phyloP scores from a whole-genome alignment of 2,329 filamentous ascomycete species.

The Colletotrichum sp. region DNA sequence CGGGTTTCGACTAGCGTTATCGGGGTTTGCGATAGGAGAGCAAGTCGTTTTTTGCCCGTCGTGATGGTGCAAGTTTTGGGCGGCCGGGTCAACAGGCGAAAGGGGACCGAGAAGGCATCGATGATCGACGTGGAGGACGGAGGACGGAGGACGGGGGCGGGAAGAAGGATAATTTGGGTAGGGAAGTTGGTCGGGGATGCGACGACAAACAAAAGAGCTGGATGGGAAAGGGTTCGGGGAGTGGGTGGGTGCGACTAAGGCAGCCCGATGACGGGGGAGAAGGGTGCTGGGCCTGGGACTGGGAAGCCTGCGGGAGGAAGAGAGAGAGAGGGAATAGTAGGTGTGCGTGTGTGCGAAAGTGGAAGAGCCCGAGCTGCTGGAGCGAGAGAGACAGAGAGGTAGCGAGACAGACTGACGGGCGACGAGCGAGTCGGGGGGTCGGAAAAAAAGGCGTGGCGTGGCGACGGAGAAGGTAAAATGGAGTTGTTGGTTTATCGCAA shows the following conservation, averaged over 20 bases:
- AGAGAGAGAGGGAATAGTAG: neutral
- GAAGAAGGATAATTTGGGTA: neutral
- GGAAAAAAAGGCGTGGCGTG: neutral
- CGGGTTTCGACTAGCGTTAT: conserved; percentile 9
- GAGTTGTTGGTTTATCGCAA: neutral
- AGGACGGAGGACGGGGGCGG: neutral
- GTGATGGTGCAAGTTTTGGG: neutral
- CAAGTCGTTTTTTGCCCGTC: neutral
- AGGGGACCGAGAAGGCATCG: conserved; percentile 15
- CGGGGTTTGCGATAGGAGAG: conserved; percentile 9
- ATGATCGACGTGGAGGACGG: conserved; percentile 17
- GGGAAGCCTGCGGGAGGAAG: neutral
- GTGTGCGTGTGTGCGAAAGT: neutral
- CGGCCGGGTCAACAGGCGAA: conserved; percentile 16
- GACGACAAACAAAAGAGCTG: conserved; percentile 10
- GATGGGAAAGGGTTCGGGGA: conserved; percentile 5
- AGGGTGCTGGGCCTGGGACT: neutral
- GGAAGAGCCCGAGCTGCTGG: neutral
- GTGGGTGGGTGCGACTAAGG: conserved; percentile 19
- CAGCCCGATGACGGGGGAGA: conserved; percentile 11
- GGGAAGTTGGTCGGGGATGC: conserved; percentile 15
- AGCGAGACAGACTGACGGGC: neutral
- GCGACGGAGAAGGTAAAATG: conserved; percentile 9
- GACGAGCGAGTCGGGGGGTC: neutral
- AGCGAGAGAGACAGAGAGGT: neutral